These are phyloP conservation scores for Suillus americanus DNA, from an alignment of 768 basidiomycete species.

Conservation along the genomic window DNA sequence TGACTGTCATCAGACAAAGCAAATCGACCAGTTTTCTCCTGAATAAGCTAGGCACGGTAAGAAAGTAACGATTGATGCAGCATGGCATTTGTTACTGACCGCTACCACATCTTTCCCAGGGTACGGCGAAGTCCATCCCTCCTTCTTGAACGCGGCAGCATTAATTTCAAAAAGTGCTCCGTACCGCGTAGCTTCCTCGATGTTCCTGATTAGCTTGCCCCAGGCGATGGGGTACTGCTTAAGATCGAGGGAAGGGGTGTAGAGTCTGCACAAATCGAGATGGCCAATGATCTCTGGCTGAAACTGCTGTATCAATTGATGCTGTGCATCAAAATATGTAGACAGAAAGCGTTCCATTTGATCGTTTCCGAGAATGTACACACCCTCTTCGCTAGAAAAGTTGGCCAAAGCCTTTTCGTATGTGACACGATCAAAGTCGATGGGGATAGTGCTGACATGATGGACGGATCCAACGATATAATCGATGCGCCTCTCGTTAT, in stretches of 20 bases:
- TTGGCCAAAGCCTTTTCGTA: constrained; percentile 61
- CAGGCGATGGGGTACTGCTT: constrained; percentile 58
- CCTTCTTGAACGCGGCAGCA: constrained; percentile 87
- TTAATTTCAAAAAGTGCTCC: constrained; percentile 94
- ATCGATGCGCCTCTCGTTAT: constrained; percentile 57
- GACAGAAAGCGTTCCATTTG: constrained; percentile 50
- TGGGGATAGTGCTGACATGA: constrained; percentile 83
- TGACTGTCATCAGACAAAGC: constrained; percentile 96
- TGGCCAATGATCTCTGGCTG: constrained; percentile 92
- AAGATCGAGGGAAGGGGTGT: constrained; percentile 61
- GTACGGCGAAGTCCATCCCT: constrained; percentile 79
- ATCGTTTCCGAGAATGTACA: constrained; percentile 22
- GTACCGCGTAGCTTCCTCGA: constrained; percentile 69
- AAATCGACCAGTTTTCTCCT: constrained; percentile 68
- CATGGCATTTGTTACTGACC: constrained; percentile 43
- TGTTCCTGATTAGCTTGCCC: constrained; percentile 71
- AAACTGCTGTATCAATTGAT: constrained; percentile 63
- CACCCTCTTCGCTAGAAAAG: constrained; percentile 30
- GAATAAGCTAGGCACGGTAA: constrained; percentile 55
- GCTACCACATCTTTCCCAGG: constrained; percentile 76
- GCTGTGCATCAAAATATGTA: constrained; percentile 86
- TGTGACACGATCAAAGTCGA: constrained; percentile 84
- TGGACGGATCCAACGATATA: constrained; percentile 94
- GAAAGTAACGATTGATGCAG: constrained; percentile 5
- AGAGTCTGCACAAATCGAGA: constrained; percentile 89